Percentiles rank a stretch among this genome's conserved stretches.
These are phyloP conservation scores for Amphichorda felina DNA, from an alignment of 2,329 filamentous ascomycete species.

Conservation along the genomic window DNA sequence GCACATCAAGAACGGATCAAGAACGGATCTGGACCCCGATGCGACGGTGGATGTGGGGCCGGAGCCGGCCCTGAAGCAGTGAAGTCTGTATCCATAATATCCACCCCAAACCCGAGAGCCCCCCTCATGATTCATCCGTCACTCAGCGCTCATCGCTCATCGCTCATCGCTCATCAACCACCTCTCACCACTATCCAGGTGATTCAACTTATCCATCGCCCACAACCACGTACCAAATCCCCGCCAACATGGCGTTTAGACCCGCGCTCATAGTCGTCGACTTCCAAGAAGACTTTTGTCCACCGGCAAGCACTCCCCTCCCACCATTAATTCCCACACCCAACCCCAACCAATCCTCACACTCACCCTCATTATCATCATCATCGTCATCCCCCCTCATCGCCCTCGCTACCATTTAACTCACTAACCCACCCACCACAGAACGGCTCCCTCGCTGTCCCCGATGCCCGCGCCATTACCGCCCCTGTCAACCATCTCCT, in stretches of 20 bases:
- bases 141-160: no score
- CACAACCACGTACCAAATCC: not conserved
- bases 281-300: constrained; percentile 91
- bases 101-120: no score
- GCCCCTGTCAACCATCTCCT: constrained; percentile 66
- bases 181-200: no score
- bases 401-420: not conserved
- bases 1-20: no score
- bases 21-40: no score
- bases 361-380: no score
- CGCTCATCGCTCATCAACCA: no score
- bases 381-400: not conserved
- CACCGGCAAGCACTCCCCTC: constrained; percentile 63
- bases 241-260: constrained; percentile 17
- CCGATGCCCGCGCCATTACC: constrained; percentile 57
- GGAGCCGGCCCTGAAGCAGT: no score
- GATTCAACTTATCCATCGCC: no score
- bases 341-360: constrained; percentile 1
- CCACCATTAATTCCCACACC: not conserved
- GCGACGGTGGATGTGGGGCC: no score
- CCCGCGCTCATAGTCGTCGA: constrained; percentile 64
- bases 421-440: constrained; percentile 23
- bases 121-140: no score
- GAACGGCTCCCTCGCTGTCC: constrained; percentile 79
- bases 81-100: no score